Base-by-base conservation (phyloP, 2,329 filamentous ascomycete genomes). In the Fusarium sp. region DNA sequence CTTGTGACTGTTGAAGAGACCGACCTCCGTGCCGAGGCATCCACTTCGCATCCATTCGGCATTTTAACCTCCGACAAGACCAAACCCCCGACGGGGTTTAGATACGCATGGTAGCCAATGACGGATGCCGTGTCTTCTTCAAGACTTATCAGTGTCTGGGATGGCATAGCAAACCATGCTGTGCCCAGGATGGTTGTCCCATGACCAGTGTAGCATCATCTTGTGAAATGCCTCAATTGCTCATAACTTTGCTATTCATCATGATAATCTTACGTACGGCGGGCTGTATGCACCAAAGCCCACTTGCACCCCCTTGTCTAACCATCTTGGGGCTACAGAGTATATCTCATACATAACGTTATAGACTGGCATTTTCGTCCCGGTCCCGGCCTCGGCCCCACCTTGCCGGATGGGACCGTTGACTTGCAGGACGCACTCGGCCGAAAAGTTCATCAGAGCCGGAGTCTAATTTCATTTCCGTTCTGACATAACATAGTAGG, bases 211-310 rank as follows among this genome's bases (percentile, higher is more conserved):
- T 46, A 15, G 15, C 38, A 14, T 51, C n/a, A 53, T 59, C 21
- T 47, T 38, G 42, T 37, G 54, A 67, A 69, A 69, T 69, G 53
- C 66, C 66, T 69, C 66, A 59, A 57, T 23, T 21, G 35, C 42
- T 38, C 47, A 37, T 45, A 46, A 21, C 38, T 39, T 44, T 36
- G n/a, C 6, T 13, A 35, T 25, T 7, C 4, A 25, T 25, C 23
- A 6, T 7, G 6, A 25, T 25, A 25, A 25, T 8, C 6, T 25
- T 25, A 25, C 8, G 23, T 25, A 25, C 19, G 8, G 23, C 8
- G 2, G 8, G 19, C 19, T 19, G 8, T 25, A 25, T 25, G 6
- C 23, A 6, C 23, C 8, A 8, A 25, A 25, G 23, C 23, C 23
- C 23, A 25, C 23, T 8, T 25, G 23, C 23, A 25, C 23, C 23